Percentiles rank a stretch among this genome's conserved stretches.
phyloP scores from a whole-genome alignment of 768 basidiomycete species.

The Austroboletus eburneus region DNA sequence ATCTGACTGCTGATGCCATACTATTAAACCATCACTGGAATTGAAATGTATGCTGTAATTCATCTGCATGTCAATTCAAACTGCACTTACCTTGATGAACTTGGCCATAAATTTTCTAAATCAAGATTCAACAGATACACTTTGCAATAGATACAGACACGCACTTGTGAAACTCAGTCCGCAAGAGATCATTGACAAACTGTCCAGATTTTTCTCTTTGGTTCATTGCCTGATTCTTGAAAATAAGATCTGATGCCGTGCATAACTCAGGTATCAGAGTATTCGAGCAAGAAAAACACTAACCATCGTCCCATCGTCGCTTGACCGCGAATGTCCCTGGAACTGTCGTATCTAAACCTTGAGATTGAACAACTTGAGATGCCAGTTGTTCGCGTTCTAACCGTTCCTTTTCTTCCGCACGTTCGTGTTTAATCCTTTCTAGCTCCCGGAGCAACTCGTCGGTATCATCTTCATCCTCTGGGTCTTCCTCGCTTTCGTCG shows the following conservation, averaged over 20 bases:
- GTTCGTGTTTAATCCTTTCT: constrained; percentile 97
- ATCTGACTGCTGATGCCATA: too few species aligned
- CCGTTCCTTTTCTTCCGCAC: constrained; percentile 88
- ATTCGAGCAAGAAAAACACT: constrained; percentile 21
- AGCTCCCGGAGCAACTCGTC: constrained; percentile 92
- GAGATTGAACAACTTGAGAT: constrained; percentile 52
- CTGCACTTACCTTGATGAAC: constrained; percentile 79
- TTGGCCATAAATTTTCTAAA: constrained; percentile 87
- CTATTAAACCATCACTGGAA: too few species aligned
- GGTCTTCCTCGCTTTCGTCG: constrained; percentile 49
- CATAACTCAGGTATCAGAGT: background rate
- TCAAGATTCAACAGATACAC: constrained; percentile 13
- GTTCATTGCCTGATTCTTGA: constrained; percentile 94
- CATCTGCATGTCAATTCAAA: too few species aligned
- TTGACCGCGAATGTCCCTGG: constrained; percentile 90
- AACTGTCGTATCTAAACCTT: constrained; percentile 67
- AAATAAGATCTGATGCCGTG: constrained; percentile 72
- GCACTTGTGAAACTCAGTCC: constrained; percentile 92
- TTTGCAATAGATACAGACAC: constrained; percentile 29
- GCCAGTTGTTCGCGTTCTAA: constrained; percentile 74
- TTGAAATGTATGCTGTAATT: too few species aligned
- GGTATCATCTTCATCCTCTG: constrained; percentile 59
- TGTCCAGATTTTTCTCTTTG: constrained; percentile 61
- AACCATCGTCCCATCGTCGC: constrained; percentile 93
- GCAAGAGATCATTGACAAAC: constrained; percentile 92